Base-by-base conservation (phyloP, 176 grass and related monocot species). In the Secale cereale region DNA sequence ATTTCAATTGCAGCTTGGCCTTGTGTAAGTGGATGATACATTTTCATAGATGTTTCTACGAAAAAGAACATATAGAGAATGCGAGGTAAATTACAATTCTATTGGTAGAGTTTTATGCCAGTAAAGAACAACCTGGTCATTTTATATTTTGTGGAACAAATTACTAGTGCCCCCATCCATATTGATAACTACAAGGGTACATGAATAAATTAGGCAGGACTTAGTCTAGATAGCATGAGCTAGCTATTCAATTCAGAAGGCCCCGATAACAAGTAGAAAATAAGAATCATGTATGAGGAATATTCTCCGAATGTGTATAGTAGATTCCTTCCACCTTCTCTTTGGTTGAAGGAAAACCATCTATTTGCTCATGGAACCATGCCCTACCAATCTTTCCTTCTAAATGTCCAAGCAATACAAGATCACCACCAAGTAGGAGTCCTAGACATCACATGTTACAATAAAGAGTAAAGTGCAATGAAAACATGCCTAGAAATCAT, bases 91-190 rank as follows among this genome's bases (percentile, higher is more conserved):
- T 17, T 19, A 54, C 0, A 54, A 19, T 20, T 54, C 6, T 54
- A 54, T 19, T 20, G 17, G 20, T 54, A 17, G 1, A 54, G 6
- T 54, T 54, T 2, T 16, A 48, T 48, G 4, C 15, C 4, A 4
- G 4, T 0, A 48, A 48, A 17, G 45, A 83, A 33, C 86, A 59
- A 82, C 81, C 78, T 94, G 94, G 14, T 52, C 96, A 66, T 95
- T 98, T 79, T 89, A 79, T 84, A 89, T 89, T 82, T 46, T 90
- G 78, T 95, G 87, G 59, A 95, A 98, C 62, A 94, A 98, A 92
- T 98, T 86, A 56, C 65, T 39, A 70, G 43, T 90, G 67, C 80
- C 92, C 54, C 91, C 89, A 69, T 95, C 96, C 66, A 87, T 85
- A 61, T 84, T 93, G 19, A 87, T 80, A 68, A 89, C 93, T 95